phyloP scores from a whole-genome alignment of 305 asterid genomes.

The Salvia sclarea region DNA sequence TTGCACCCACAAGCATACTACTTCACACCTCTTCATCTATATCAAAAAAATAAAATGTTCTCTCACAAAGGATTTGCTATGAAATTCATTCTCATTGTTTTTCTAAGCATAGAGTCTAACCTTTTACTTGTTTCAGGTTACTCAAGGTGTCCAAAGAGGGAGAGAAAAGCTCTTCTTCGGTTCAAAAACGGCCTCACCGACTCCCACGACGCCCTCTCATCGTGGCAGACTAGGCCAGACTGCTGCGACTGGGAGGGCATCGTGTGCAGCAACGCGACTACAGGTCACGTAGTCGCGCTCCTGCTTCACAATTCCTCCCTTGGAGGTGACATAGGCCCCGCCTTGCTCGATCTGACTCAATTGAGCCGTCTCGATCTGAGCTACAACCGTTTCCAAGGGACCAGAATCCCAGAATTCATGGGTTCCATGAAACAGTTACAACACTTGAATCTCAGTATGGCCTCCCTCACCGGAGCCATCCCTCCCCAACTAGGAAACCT shows the following conservation, averaged over 20 bases:
- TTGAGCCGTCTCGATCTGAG: neutral
- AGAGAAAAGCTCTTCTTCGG: constrained; percentile 31
- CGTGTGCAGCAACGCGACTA: neutral
- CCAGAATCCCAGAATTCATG: neutral
- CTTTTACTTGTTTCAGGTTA: neutral
- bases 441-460: constrained; percentile 18
- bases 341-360: neutral
- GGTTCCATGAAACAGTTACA: constrained; percentile 25
- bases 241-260: neutral
- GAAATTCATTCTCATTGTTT: too few relatives aligned
- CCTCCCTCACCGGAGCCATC: too few relatives aligned
- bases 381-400: neutral
- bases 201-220: neutral
- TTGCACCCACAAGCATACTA: too few relatives aligned
- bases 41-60: too few relatives aligned
- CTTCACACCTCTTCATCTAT: too few relatives aligned
- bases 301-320: neutral
- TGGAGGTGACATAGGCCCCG: neutral
- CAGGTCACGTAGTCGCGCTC: neutral
- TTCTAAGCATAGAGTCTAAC: too few relatives aligned
- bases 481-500: neutral
- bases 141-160: constrained; percentile 23
- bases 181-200: constrained; percentile 19
- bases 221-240: neutral
- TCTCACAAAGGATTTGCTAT: too few relatives aligned